These are phyloP conservation scores for Phoma herbarum DNA, from an alignment of 2,329 filamentous ascomycete species.

Conservation along the genomic window DNA sequence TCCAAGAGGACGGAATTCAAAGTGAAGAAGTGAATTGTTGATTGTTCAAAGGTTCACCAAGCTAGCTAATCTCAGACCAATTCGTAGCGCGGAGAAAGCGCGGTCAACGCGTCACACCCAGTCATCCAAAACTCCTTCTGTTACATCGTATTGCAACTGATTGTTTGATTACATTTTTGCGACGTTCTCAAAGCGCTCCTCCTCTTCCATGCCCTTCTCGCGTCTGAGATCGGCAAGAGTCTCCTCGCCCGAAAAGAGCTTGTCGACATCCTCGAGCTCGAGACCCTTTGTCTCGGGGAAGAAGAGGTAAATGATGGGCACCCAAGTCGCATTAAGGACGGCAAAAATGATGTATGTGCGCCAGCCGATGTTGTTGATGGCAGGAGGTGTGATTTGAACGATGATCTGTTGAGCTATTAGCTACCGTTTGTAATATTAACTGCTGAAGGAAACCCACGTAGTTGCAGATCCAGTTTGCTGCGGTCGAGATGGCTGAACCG, in stretches of 20 bases:
- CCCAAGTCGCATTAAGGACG: conserved; percentile 45
- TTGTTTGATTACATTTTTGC: not conserved
- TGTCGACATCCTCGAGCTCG: conserved; percentile 25
- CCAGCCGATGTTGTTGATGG: conserved; percentile 48
- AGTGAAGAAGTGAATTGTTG: no score
- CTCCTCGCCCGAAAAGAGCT: conserved; percentile 24
- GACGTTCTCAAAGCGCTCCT: conserved; percentile 11
- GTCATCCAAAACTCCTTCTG: not conserved
- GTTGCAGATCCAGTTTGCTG: conserved; percentile 24
- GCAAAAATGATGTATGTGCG: conserved; percentile 36
- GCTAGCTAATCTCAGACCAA: not conserved
- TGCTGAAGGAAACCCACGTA: conserved; percentile 8
- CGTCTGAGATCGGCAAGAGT: conserved; percentile 16
- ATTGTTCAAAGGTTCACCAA: no score
- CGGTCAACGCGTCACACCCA: not conserved
- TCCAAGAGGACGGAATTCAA: no score
- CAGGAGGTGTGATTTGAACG: conserved; percentile 50
- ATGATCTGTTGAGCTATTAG: conserved; percentile 17
- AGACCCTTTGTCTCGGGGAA: conserved; percentile 59
- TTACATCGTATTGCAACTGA: not conserved
- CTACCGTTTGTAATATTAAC: not conserved
- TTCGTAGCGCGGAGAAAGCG: not conserved
- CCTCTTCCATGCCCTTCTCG: conserved; percentile 14
- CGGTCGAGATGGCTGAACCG: conserved; percentile 21
- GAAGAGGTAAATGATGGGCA: conserved; percentile 58